Base-by-base conservation (phyloP, 768 basidiomycete genomes). In the Sarcodon sp. region DNA sequence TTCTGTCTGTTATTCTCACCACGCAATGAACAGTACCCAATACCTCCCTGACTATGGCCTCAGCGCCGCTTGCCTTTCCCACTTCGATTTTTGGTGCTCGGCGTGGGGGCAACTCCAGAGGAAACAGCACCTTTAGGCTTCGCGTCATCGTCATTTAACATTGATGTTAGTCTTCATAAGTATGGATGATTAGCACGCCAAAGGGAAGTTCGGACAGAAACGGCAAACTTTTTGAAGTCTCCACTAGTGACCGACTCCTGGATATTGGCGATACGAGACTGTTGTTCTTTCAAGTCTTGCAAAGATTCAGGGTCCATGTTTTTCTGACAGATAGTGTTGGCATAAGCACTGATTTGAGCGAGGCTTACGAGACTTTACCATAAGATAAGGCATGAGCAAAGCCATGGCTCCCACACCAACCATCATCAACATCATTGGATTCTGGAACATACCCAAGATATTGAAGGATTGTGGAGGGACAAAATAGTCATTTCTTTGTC, bases 341-440 rank as follows among this genome's bases (percentile, higher is more conserved):
- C 35, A 49, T 56, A 52, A 51, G 52, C 31, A 18, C 9, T 21
- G 7, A 39, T 70, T 80, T 80, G 79, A 84, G 50, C n/a, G 49
- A 11, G 35, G 11, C 38, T 16, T 37, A 13, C 7, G n/a, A 38
- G 13, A 49, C 68, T 27, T 44, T 57, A 87, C 87, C 73, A 83
- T 82, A 47, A 89, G 62, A 57, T 83, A 87, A 4, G 86, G 87
- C 75, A 77, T 80, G 18, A 70, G 75, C 27, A 89, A 61, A 66
- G 84, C 73, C 75, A 87, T 75, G 45, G 64, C 66, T 35, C 73
- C 86, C 41, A 73, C 81, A 53, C 73, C 62, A 32, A 77, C 70
- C 79, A 86, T 83, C 61, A 88, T 71, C 50, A 90, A 64, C 71
- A 85, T 83, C 87, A 90, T 88, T 6, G 87, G 87, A 58, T 78